Conservation (phyloP, 202 grass and related monocot species). For the Panicum virgatum region DNA sequence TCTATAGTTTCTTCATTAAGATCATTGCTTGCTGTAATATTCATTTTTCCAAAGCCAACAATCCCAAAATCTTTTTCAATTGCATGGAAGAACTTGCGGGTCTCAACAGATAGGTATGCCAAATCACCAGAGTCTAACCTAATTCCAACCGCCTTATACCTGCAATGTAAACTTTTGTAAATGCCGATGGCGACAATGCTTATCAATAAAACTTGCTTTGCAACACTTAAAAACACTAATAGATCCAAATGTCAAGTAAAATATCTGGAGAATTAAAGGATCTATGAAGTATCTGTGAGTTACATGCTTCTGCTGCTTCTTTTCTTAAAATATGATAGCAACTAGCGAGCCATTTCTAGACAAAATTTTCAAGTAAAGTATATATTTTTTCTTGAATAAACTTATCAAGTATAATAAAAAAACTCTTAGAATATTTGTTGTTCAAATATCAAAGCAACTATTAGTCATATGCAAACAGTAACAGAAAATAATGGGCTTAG, state of each 20-base stretch:
- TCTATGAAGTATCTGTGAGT: not conserved
- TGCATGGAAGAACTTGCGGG: constrained; percentile 70
- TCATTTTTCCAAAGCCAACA: constrained; percentile 67
- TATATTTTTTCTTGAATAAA: no score
- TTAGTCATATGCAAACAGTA: not conserved
- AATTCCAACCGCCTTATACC: constrained; percentile 89
- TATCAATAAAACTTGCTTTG: not conserved
- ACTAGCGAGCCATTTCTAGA: not conserved
- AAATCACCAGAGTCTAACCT: constrained; percentile 96
- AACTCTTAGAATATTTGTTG: not conserved
- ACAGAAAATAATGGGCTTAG: not conserved
- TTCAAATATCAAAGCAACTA: not conserved
- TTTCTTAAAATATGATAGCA: not conserved
- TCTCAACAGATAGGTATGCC: constrained; percentile 74
- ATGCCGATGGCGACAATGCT: not conserved
- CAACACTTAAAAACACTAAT: constrained; percentile 1
- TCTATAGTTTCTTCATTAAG: constrained; percentile 99
- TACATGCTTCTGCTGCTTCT: not conserved
- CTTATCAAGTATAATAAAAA: not conserved
- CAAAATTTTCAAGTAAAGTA: not conserved
- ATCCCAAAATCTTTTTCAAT: constrained; percentile 84
- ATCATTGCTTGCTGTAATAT: constrained; percentile 93
- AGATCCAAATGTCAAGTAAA: constrained; percentile 7
- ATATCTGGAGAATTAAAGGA: not conserved
- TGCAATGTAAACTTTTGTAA: constrained; percentile 31